Base-by-base conservation (phyloP, 345 rosid genomes). In the thale cress (Arabidopsis thaliana) region DNA sequence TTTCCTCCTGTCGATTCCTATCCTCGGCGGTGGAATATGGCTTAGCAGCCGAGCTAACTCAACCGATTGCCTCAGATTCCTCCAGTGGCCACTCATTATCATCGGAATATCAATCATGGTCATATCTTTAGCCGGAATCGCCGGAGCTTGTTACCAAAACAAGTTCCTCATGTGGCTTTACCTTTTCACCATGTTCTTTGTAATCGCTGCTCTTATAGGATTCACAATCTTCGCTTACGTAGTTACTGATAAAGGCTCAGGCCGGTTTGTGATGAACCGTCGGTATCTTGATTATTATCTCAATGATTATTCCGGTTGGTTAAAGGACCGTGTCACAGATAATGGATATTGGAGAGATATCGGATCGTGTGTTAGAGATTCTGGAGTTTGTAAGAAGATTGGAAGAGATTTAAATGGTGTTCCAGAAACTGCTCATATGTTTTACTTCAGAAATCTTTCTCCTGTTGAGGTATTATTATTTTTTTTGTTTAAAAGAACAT, bases 1-100 rank as follows among this genome's bases (percentile, higher is more conserved):
- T 33, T 90, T 95, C 86, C 82, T 95, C 14, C 83, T 95, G 14
- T 89, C 99, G 1, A 81, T 95, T 63, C 96, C 96, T 0, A 93
- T 95, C 84, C 75, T 89, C 42, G 97, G 97, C n/a, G 97, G 94
- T 20, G 99, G 99, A 10, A 95, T 95, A 83, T 95, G 99, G 99
- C 87, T 95, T 2, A 87, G 96, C 89, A 88, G 78, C 82, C 75
- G 89, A 68, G 98, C 99, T 81, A 89, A 82, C 93, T 83, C 80
- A 83, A 88, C 99, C 3, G 97, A 95, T 77, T 95, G 99, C 75
- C 69, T 95, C 25, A 77, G 84, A n/a, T 95, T 92, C 80, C 80
- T 95, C 6, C 98, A 95, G 84, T 91, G 98, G 97, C 98, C 99
- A 5, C 72, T 95, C 61, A 93, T 93, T 71, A 48, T 87, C 23